A percentile compares a stretch with the other conserved stretches of the same genome.
phyloP scores from a whole-genome alignment of 2,329 filamentous ascomycete genomes.

The Paraphaeosphaeria minitans region DNA sequence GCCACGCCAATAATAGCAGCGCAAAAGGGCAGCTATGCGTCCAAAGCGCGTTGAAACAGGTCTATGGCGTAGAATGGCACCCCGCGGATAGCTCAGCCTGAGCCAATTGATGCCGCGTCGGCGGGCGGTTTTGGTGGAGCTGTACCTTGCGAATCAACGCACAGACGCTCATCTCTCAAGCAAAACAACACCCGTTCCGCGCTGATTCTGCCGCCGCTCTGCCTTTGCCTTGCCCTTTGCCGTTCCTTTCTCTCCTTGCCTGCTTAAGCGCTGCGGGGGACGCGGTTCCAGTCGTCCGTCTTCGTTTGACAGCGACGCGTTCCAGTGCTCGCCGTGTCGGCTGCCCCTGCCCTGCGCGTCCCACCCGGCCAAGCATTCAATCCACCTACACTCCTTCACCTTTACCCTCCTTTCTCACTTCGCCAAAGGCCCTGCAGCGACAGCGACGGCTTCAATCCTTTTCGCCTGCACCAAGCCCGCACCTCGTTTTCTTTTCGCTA shows the following conservation, averaged over 20 bases:
- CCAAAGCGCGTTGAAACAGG: slow-evolving; percentile 7
- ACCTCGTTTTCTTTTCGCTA: slow-evolving; percentile 6
- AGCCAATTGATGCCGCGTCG: slow-evolving; percentile 23
- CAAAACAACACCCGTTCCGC: slow-evolving; percentile 36
- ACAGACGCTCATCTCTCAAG: slow-evolving; percentile 27
- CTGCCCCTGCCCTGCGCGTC: slow-evolving; percentile 29
- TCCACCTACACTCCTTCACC: slow-evolving; percentile 13
- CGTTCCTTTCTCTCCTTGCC: slow-evolving; percentile 36
- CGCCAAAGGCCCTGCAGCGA: slow-evolving; percentile 20
- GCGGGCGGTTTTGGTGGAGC: slow-evolving; percentile 24
- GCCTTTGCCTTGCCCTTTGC: slow-evolving; percentile 27
- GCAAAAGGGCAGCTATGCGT: slow-evolving; percentile 18
- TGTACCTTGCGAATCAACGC: slow-evolving; percentile 9
- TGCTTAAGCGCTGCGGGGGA: slow-evolving; percentile 37
- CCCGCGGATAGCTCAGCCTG: slow-evolving; percentile 20
- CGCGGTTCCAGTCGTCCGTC: slow-evolving; percentile 32
- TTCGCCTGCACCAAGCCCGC: slow-evolving; percentile 11
- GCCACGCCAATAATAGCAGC: slow-evolving; percentile 6
- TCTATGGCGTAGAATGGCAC: slow-evolving; percentile 1
- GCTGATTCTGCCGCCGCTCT: slow-evolving; percentile 23
- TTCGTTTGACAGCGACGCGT: slow-evolving; percentile 36
- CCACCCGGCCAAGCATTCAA: slow-evolving; percentile 23
- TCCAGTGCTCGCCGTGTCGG: slow-evolving; percentile 27
- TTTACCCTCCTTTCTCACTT: slow-evolving; percentile 19
- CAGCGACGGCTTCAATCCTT: slow-evolving; percentile 25